Evolutionary conservation across 345 rosid species (phyloP).

Genomic region (Citrus sp.): DNA sequence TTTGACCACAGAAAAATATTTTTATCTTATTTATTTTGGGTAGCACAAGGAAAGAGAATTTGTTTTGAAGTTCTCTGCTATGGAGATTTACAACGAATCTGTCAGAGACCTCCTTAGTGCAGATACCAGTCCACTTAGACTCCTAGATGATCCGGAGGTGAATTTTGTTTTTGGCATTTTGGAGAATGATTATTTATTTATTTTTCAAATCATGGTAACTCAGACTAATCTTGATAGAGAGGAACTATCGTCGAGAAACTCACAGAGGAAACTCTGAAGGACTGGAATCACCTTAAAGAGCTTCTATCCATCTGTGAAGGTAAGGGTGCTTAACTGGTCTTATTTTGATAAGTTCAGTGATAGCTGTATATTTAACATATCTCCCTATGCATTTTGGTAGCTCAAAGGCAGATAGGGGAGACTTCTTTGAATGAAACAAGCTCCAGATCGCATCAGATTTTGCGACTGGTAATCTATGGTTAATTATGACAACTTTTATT

Average conservation of each 20-base stretch:
- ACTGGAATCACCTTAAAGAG: constrained; percentile 74
- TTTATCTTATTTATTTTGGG: constrained; percentile 9
- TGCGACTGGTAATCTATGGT: constrained; percentile 64
- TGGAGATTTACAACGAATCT: constrained; percentile 97
- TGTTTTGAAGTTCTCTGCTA: constrained; percentile 74
- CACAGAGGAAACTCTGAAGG: constrained; percentile 64
- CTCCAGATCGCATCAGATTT: constrained; percentile 96
- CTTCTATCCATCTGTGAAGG: constrained; percentile 81
- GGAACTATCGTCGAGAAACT: constrained; percentile 92
- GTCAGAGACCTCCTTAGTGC: constrained; percentile 83
- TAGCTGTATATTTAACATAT: constrained; percentile 20
- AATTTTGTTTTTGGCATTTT: constrained; percentile 22
- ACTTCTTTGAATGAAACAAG: constrained; percentile 89
- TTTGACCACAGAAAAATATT: constrained; percentile 3
- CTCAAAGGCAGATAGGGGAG: constrained; percentile 94
- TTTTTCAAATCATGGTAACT: constrained; percentile 15
- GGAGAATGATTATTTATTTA: background rate
- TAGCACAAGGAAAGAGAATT: constrained; percentile 87
- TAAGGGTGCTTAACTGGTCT: constrained; percentile 22
- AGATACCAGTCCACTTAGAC: constrained; percentile 70
- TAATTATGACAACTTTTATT: constrained; percentile 15
- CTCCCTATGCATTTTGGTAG: constrained; percentile 39
- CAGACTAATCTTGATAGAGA: constrained; percentile 46
- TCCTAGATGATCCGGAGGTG: constrained; percentile 96
- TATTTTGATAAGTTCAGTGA: background rate